Conservation (phyloP, 1,284 basidiomycete species). For the Vanrija pseudolonga region DNA sequence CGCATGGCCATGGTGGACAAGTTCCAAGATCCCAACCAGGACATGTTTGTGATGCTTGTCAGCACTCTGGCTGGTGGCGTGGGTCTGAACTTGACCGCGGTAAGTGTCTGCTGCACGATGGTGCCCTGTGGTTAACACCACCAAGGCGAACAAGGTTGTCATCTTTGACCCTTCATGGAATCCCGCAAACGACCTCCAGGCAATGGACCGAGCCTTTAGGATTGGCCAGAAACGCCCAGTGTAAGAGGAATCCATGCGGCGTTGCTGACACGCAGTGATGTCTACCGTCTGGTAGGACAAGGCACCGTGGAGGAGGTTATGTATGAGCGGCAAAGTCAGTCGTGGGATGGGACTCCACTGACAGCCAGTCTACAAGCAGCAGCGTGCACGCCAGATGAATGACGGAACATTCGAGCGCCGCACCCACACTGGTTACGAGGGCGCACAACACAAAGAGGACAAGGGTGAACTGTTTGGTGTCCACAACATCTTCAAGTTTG, state of each 20-base stretch:
- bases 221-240: slow-evolving; percentile 56
- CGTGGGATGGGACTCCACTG: not conserved
- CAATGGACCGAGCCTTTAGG: slow-evolving; percentile 54
- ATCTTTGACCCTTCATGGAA: slow-evolving; percentile 52
- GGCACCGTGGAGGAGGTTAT: slow-evolving; percentile 54
- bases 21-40: slow-evolving; percentile 48
- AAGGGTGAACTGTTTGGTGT: slow-evolving; percentile 46
- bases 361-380: slow-evolving; percentile 42
- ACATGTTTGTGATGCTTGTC: slow-evolving; percentile 48
- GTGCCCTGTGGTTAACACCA: not conserved
- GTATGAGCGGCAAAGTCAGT: slow-evolving; percentile 50
- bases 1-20: slow-evolving; percentile 51
- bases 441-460: slow-evolving; percentile 23
- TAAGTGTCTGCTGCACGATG: slow-evolving; percentile 11
- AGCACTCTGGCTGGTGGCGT: slow-evolving; percentile 45
- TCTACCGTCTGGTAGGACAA: slow-evolving; percentile 54
- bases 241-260: slow-evolving; percentile 14
- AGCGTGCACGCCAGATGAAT: slow-evolving; percentile 40
- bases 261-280: slow-evolving; percentile 34
- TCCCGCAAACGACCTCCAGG: slow-evolving; percentile 49
- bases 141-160: slow-evolving; percentile 50
- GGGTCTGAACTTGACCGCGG: slow-evolving; percentile 45
- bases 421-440: slow-evolving; percentile 39
- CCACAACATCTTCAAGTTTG: slow-evolving; percentile 47
- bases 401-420: slow-evolving; percentile 45